Evolutionary conservation across 2,329 filamentous ascomycete genomes (phyloP).

Genomic region (Allantophomopsis cytisporea): DNA sequence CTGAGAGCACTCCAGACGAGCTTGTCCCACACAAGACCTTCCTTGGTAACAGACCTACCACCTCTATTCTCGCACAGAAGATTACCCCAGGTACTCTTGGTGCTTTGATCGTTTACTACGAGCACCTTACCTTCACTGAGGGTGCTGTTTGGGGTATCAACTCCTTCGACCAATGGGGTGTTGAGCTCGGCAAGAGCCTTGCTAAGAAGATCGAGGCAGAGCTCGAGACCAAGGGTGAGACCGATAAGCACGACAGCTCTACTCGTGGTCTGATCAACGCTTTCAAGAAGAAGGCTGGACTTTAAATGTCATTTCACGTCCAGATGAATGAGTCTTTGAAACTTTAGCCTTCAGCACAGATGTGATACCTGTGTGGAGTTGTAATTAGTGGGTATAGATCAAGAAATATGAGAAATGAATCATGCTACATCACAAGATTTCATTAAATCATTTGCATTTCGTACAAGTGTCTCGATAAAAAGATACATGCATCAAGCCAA

Average conservation of each 20-base stretch:
- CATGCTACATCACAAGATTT: no score
- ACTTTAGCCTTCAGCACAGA: no score
- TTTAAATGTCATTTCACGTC: no score
- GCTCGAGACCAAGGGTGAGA: constrained; percentile 65
- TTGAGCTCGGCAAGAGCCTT: constrained; percentile 91
- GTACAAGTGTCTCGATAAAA: no score
- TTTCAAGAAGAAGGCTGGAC: constrained; percentile 57
- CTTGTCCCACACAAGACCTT: constrained; percentile 98
- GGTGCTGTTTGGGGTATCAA: constrained; percentile 99
- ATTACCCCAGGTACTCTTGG: constrained; percentile 91
- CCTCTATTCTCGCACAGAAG: constrained; percentile 78
- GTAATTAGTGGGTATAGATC: no score
- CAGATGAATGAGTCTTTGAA: no score
- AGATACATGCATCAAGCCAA: no score
- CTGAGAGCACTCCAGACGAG: constrained; percentile 58
- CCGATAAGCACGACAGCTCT: constrained; percentile 67
- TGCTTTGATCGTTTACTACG: constrained; percentile 95
- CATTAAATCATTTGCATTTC: no score
- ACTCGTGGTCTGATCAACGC: constrained; percentile 82
- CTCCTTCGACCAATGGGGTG: constrained; percentile 98
- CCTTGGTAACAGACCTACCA: constrained; percentile 93
- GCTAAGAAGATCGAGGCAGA: constrained; percentile 86
- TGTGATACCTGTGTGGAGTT: no score
- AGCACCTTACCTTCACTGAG: constrained; percentile 96
- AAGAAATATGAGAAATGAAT: no score